Evolutionary conservation across 2,329 filamentous ascomycete species (phyloP), one percentile per base, ranked within the genome.

Genomic region (Corinectria fuckeliana): DNA sequence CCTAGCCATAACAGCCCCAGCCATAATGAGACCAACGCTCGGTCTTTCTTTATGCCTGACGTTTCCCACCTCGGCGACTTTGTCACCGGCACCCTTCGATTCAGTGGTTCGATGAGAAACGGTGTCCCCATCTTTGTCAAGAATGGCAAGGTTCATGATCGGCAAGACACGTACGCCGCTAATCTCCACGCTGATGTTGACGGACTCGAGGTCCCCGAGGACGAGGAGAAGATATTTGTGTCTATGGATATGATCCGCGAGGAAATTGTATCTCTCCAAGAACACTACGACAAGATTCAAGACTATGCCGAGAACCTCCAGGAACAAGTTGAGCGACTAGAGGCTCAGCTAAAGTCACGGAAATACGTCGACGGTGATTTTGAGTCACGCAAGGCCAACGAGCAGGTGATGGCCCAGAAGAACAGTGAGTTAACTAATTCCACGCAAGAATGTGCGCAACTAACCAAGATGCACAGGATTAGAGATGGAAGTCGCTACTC

Each of bases 181-280:
- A 66, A 58, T 8, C 61, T 76, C 13, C 82, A 86, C 59, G 81
- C 76, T 36, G 77, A 82, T 25, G 76, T 86, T n/a, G 81, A 84
- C 54, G 80, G 76, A 7, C 69, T 86, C 18, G 76, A 79, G 47
- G 73, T 86, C 8, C 80, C 82, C 3, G 76, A 82, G 55, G 83
- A 85, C 41, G 84, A 86, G 64, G 80, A 85, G 70, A 80, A 82
- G 63, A 85, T 86, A 26, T 85, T 86, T 62, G 83, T 86, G 38
- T 86, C 84, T 8, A 79, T 86, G 78, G 84, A 86, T 81, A 85
- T 85, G 81, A 84, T 86, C 75, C 81, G 83, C 36, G 80, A 85
- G 39, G 83, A 86, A 69, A 83, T 85, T 41, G 72, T 82, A 50
- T 81, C 81, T 58, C 76, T 86, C 36, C 82, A 85, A 58, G 81